Evolutionary conservation across 306 rosid genomes (phyloP).

Genomic region (Erythrophleum fordii): DNA sequence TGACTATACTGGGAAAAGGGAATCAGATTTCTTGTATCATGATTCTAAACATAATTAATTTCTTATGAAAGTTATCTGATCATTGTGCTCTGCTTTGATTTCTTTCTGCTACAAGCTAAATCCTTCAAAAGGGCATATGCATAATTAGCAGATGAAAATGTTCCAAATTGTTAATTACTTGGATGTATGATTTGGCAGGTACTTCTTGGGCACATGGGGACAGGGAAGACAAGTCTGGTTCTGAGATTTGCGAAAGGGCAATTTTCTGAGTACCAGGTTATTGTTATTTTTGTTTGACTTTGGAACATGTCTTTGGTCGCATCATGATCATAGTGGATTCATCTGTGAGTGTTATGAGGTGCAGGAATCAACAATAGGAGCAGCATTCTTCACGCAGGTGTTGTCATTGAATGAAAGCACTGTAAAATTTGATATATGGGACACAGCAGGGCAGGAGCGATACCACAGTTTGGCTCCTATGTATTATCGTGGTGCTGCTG

Average conservation of each 20-base stretch:
- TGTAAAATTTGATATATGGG: conserved; percentile 91
- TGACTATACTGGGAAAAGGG: background rate
- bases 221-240: conserved; percentile 91
- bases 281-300: background rate
- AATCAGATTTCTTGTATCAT: background rate
- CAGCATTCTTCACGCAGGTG: conserved; percentile 88
- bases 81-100: too few relatives aligned
- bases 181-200: conserved; percentile 52
- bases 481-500: conserved; percentile 95
- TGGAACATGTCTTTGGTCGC: too few relatives aligned
- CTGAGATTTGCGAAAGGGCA: conserved; percentile 89
- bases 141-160: background rate
- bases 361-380: conserved; percentile 95
- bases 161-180: background rate
- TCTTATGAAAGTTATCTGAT: background rate
- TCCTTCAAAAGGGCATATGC: background rate
- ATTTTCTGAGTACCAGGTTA: conserved; percentile 83
- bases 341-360: background rate
- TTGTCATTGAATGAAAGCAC: conserved; percentile 79
- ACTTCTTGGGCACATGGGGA: conserved; percentile 89
- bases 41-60: background rate
- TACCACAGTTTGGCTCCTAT: conserved; percentile 97
- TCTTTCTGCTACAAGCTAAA: background rate
- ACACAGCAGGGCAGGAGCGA: conserved; percentile 92
- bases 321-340: background rate